Percentiles rank a stretch among this genome's conserved stretches.
phyloP scores from a whole-genome alignment of 495 filamentous ascomycete genomes.

The Hapsidospora chrysogenum region DNA sequence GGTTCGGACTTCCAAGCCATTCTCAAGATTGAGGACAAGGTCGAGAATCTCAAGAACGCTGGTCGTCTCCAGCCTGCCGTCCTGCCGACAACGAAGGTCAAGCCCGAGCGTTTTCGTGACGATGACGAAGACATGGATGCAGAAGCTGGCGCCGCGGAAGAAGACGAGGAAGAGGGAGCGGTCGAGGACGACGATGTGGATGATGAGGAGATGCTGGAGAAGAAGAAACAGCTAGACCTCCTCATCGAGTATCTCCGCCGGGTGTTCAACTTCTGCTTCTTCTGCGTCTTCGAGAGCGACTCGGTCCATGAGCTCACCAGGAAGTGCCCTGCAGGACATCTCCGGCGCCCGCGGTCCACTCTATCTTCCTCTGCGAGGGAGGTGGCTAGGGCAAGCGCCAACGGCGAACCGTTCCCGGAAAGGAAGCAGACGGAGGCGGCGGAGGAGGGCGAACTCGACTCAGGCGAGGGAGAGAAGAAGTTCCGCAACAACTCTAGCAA shows the following conservation, averaged over 20 bases:
- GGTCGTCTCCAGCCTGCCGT: slow-evolving; percentile 58
- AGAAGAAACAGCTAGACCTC: slow-evolving; percentile 93
- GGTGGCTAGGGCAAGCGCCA: slow-evolving; percentile 69
- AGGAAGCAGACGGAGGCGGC: slow-evolving; percentile 53
- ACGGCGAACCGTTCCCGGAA: slow-evolving; percentile 60
- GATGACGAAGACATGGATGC: slow-evolving; percentile 55
- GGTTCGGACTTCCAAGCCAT: slow-evolving; percentile 54
- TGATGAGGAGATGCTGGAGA: slow-evolving; percentile 71
- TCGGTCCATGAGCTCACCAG: slow-evolving; percentile 88
- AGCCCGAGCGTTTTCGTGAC: slow-evolving; percentile 35
- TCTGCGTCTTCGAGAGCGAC: slow-evolving; percentile 96
- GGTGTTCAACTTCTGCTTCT: slow-evolving; percentile 98
- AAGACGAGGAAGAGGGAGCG: slow-evolving; percentile 60
- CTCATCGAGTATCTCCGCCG: slow-evolving; percentile 92
- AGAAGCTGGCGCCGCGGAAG: slow-evolving; percentile 47
- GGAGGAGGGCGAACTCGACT: slow-evolving; percentile 30
- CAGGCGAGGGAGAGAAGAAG: slow-evolving; percentile 39
- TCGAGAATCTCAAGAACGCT: slow-evolving; percentile 57
- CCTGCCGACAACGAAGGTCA: slow-evolving; percentile 39
- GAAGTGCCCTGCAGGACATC: slow-evolving; percentile 93
- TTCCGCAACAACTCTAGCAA: slow-evolving; percentile 50
- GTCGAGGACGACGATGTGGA: slow-evolving; percentile 60
- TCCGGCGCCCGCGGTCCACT: slow-evolving; percentile 72
- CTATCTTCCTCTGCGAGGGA: slow-evolving; percentile 67
- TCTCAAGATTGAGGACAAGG: slow-evolving; percentile 65